Evolutionary conservation across 2,329 filamentous ascomycete species (phyloP).

Genomic region (Trichophyton mentagrophytes): DNA sequence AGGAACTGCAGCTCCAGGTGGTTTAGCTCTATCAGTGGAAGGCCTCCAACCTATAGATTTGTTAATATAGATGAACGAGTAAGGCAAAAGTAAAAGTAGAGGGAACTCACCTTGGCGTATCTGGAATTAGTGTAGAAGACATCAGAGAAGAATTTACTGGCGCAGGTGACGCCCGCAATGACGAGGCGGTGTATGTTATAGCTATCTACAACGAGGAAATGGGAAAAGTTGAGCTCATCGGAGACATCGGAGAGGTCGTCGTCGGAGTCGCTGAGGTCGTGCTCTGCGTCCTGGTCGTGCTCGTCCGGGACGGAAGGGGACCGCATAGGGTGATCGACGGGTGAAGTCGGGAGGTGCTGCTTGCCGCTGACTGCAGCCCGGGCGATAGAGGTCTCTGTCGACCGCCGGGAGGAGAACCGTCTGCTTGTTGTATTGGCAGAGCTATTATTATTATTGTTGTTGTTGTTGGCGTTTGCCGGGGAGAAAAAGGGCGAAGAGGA

Average conservation of each 20-base stretch:
- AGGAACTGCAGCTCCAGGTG: constrained; percentile 94
- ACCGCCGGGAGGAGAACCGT: constrained; percentile 11
- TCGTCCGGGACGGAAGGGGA: constrained; percentile 6
- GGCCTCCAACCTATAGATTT: constrained; percentile 63
- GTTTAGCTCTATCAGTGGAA: constrained; percentile 85
- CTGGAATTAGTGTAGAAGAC: constrained; percentile 98
- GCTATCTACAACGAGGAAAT: constrained; percentile 91
- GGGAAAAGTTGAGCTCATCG: constrained; percentile 44
- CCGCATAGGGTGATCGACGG: neutral
- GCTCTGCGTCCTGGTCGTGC: neutral
- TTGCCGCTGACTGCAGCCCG: neutral
- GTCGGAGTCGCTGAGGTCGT: constrained; percentile 14
- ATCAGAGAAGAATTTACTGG: constrained; percentile 98
- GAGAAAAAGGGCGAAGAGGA: constrained; percentile 14
- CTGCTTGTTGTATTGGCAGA: neutral
- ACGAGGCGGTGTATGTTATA: constrained; percentile 97
- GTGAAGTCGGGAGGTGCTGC: neutral
- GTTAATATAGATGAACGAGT: constrained; percentile 5
- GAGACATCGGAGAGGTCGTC: constrained; percentile 13
- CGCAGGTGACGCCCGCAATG: constrained; percentile 93
- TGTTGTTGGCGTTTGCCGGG: constrained; percentile 9
- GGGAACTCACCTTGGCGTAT: constrained; percentile 76
- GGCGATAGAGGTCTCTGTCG: neutral
- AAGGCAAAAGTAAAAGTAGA: constrained; percentile 10
- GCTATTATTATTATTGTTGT: too few relatives aligned